Percentiles rank a stretch among this genome's conserved stretches.
These are phyloP conservation scores for Aspergillus fischeri DNA, from an alignment of 2,329 filamentous ascomycete genomes.

Conservation along the genomic window DNA sequence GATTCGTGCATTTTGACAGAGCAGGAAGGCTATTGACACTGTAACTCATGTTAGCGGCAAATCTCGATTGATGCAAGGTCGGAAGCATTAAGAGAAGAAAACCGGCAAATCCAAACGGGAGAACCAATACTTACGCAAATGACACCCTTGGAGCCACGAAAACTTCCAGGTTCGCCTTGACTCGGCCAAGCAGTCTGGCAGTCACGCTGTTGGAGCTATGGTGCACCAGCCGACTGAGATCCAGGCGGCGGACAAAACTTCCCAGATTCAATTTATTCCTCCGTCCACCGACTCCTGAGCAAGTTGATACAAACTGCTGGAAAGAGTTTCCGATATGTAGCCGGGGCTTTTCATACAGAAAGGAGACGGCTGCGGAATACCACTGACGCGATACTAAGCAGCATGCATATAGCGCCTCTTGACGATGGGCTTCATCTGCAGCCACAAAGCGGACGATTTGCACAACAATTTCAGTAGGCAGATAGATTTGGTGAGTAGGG, in stretches of 20 bases:
- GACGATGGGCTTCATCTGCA: constrained; percentile 32
- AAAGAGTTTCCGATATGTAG: constrained; percentile 50
- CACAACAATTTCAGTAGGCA: constrained; percentile 54
- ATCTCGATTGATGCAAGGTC: neutral
- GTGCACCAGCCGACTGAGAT: constrained; percentile 55
- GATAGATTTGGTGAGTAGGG: constrained; percentile 31
- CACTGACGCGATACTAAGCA: constrained; percentile 53
- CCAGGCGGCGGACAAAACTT: constrained; percentile 49
- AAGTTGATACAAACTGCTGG: constrained; percentile 51
- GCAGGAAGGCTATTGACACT: constrained; percentile 54
- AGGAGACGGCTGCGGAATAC: constrained; percentile 50
- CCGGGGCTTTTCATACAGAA: constrained; percentile 51
- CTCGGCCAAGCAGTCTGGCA: constrained; percentile 52
- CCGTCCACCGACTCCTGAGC: constrained; percentile 44
- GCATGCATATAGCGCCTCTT: constrained; percentile 48
- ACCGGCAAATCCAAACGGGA: neutral
- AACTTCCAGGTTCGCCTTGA: constrained; percentile 49
- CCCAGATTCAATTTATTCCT: constrained; percentile 45
- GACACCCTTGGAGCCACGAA: constrained; percentile 57
- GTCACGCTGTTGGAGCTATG: constrained; percentile 56
- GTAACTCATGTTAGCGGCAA: neutral
- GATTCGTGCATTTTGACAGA: constrained; percentile 51
- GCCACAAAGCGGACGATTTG: constrained; percentile 46
- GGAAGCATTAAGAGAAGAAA: neutral
- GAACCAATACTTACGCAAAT: constrained; percentile 46